Base-by-base conservation (phyloP, 306 rosid genomes). In the Fragaria nilgerrensis region DNA sequence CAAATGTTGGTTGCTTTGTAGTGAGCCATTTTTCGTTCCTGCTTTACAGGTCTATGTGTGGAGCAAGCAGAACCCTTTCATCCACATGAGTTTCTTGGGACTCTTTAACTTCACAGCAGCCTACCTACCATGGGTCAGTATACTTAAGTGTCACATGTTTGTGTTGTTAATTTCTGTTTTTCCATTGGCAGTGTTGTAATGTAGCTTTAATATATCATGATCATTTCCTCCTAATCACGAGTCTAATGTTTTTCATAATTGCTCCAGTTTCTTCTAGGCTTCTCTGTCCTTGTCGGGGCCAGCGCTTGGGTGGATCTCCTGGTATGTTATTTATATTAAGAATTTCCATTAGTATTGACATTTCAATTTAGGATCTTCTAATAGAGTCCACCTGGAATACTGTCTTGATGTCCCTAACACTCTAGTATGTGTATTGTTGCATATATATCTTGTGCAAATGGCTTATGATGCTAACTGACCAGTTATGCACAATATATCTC, bases 21-120 rank as follows among this genome's bases (percentile, higher is more conserved):
- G 25, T n/a, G 49, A 73, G 43, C 29, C 43, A 72, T 77, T 56
- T 27, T 84, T 64, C 45, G 74, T 76, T 62, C 45, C 39, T 37
- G 12, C 72, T 80, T 77, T 75, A 53, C 89, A 95, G 97, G 99
- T 95, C 76, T 95, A 95, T 61, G 97, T 95, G 49, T 92, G 97
- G 99, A 95, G 99, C 90, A 95, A 90, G 84, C 99, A 95, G 82
- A 92, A 95, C 77, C 99, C 99, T 52, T 95, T 88, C 77, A 95
- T 95, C 70, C 97, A 92, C 43, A 92, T 92, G 99, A 95, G 97
- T 77, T 95, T 95, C 88, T 81, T 95, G 75, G 99, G 97, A 67
- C 97, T 95, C 59, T 92, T 95, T 65, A 90, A 95, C 55, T 95
- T 92, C 81, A 95, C 99, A 7, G 96, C 99, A 19, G 97, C 97